Evolutionary conservation across 305 asterid genomes (phyloP).

Genomic region (Solanum chacoense): DNA sequence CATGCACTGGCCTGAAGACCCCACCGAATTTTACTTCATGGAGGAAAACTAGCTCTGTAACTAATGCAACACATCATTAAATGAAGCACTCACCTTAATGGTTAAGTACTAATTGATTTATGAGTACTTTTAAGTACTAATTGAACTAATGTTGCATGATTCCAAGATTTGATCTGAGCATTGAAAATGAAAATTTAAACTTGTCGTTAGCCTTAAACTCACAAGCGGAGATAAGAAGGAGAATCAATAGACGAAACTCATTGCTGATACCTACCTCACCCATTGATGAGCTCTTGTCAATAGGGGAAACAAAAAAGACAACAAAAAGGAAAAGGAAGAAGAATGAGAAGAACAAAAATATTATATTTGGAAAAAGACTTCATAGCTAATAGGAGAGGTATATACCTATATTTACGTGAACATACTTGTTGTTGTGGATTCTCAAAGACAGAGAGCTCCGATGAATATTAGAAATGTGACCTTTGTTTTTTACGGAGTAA

Average conservation of each 20-base stretch:
- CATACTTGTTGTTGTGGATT: neutral
- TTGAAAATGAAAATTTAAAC: neutral
- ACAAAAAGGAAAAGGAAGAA: neutral
- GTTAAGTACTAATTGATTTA: neutral
- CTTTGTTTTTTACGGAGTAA: neutral
- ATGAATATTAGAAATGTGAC: neutral
- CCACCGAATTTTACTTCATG: neutral
- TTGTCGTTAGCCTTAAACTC: neutral
- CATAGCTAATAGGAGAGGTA: neutral
- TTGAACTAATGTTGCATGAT: neutral
- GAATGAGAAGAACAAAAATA: neutral
- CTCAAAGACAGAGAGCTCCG: neutral
- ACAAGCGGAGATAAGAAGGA: neutral
- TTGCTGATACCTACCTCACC: neutral
- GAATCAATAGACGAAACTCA: neutral
- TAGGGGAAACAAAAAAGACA: neutral
- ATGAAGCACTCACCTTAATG: constrained; percentile 4
- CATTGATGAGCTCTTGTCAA: neutral
- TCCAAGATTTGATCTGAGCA: neutral
- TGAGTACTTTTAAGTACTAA: neutral
- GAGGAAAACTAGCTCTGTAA: neutral
- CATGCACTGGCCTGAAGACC: neutral
- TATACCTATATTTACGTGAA: too few species aligned
- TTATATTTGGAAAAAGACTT: neutral
- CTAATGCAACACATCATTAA: neutral